Conservation (phyloP, 495 filamentous ascomycete species). For the Aspergillus sclerotioniger region DNA sequence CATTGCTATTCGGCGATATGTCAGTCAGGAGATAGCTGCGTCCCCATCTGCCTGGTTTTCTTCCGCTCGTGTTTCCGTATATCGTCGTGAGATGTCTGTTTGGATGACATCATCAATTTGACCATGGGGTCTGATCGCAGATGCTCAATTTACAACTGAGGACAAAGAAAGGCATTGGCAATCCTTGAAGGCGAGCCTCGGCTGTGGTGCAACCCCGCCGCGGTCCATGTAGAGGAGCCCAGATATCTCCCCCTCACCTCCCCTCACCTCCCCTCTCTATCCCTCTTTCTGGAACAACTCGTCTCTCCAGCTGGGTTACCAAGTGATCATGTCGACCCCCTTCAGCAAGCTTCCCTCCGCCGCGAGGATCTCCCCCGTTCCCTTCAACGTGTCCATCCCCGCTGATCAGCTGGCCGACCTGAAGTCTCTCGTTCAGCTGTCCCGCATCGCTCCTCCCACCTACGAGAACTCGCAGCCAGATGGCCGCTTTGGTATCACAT, state of each 20-base stretch:
- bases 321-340: slow-evolving; percentile 16
- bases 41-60: no score
- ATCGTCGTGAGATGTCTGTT: no score
- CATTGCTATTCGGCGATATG: no score
- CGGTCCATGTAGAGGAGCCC: no score
- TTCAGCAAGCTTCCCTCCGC: slow-evolving; percentile 31
- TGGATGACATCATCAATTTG: no score
- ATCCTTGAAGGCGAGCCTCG: no score
- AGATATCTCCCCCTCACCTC: no score
- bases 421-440: slow-evolving; percentile 47
- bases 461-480: slow-evolving; percentile 51
- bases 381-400: slow-evolving; percentile 44
- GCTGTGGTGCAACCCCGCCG: neutral
- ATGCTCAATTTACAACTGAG: no score
- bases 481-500: slow-evolving; percentile 51
- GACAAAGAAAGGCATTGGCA: no score
- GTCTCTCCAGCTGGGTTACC: neutral
- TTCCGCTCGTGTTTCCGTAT: no score
- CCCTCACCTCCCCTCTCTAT: neutral
- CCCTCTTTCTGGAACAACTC: neutral
- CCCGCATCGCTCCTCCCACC: slow-evolving; percentile 50
- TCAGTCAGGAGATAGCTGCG: no score
- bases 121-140: no score
- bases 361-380: slow-evolving; percentile 22
- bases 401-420: slow-evolving; percentile 49